Percentiles rank a stretch among this genome's conserved stretches.
Conservation (phyloP, 108 stramenopile species). For the Chaetoceros tenuissimus region DNA sequence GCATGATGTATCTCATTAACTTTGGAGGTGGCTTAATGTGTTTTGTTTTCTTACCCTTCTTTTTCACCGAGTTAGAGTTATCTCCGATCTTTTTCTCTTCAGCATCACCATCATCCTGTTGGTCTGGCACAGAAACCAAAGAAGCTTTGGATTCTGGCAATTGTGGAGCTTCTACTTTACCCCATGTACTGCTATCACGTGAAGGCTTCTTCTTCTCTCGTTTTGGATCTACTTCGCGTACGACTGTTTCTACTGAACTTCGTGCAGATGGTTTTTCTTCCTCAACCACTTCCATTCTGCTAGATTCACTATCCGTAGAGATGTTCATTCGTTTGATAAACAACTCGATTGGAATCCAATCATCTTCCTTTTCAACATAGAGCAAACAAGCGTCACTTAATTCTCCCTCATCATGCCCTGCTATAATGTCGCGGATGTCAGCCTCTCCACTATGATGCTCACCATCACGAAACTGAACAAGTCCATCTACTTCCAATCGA, state of each 20-base stretch:
- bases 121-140: no score
- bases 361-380: conserved; percentile 28
- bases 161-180: conserved; percentile 36
- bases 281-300: not conserved
- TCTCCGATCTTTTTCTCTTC: conserved; percentile 1
- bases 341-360: conserved; percentile 37
- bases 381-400: conserved; percentile 46
- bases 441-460: conserved; percentile 66
- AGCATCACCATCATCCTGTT: not conserved
- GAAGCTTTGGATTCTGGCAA: conserved; percentile 6
- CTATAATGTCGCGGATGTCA: conserved; percentile 48
- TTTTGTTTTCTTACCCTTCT: conserved; percentile 29
- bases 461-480: conserved; percentile 50
- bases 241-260: not conserved
- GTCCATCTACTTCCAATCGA: not conserved
- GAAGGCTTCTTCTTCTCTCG: conserved; percentile 69
- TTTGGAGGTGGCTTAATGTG: conserved; percentile 78
- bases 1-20: conserved; percentile 72
- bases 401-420: conserved; percentile 69
- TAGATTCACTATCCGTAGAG: not conserved
- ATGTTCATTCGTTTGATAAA: conserved; percentile 12
- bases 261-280: not conserved
- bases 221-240: conserved; percentile 26
- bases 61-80: conserved; percentile 2
- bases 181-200: conserved; percentile 57